Conservation (phyloP, 371 early-diverging fungal genomes). For the Capniomyces stellatus region DNA sequence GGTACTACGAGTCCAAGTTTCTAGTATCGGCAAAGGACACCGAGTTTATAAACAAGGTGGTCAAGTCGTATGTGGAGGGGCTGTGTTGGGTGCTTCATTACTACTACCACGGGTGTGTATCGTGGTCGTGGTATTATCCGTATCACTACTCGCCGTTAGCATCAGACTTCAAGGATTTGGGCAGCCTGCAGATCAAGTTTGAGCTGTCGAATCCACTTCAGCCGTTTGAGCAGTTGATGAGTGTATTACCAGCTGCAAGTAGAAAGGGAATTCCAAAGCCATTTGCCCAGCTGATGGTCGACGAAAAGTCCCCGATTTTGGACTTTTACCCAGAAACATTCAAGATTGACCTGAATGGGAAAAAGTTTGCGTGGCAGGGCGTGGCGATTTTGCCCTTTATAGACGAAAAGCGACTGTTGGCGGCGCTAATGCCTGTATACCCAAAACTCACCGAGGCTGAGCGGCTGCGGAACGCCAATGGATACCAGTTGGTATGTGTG, state of each 20-base stretch:
- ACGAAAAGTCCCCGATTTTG: constrained; percentile 60
- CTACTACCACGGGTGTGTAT: constrained; percentile 86
- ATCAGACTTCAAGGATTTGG: constrained; percentile 55
- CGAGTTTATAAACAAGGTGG: constrained; percentile 36
- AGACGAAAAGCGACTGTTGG: constrained; percentile 58
- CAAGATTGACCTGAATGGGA: constrained; percentile 92
- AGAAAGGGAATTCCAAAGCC: constrained; percentile 30
- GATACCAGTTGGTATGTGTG: constrained; percentile 46
- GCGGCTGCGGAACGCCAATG: constrained; percentile 44
- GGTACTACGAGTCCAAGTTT: constrained; percentile 81
- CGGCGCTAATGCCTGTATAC: constrained; percentile 54
- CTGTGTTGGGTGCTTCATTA: constrained; percentile 96
- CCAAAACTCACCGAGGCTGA: constrained; percentile 54
- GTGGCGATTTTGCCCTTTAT: constrained; percentile 90
- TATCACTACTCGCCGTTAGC: constrained; percentile 90
- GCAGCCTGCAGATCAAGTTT: constrained; percentile 22
- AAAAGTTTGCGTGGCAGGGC: constrained; percentile 95
- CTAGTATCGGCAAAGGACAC: constrained; percentile 41
- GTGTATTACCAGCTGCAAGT: constrained; percentile 83
- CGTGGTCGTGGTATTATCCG: constrained; percentile 98
- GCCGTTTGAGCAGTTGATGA: constrained; percentile 98
- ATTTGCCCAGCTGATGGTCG: constrained; percentile 70
- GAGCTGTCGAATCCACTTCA: constrained; percentile 66
- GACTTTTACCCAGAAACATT: constrained; percentile 92
- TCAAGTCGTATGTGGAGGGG: constrained; percentile 87